phyloP scores from a whole-genome alignment of 2,329 filamentous ascomycete species.

The Cladophialophora immunda region DNA sequence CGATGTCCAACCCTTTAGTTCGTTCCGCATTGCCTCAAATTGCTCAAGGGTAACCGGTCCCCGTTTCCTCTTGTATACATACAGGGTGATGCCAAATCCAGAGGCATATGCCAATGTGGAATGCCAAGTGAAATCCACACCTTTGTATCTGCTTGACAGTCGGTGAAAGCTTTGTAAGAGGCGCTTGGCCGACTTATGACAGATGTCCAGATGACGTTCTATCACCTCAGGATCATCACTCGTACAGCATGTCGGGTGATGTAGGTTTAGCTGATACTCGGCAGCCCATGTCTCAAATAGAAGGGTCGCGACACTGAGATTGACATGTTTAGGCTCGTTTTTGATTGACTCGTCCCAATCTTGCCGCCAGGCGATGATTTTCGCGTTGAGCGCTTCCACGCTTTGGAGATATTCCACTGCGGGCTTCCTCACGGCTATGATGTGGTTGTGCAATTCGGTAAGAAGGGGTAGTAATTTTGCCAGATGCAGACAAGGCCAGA shows the following conservation, averaged over 20 bases:
- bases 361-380: conserved; percentile 69
- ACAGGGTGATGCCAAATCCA: conserved; percentile 40
- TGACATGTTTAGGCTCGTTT: conserved; percentile 54
- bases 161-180: conserved; percentile 43
- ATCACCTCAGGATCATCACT: conserved; percentile 43
- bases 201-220: conserved; percentile 44
- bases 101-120: conserved; percentile 39
- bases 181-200: conserved; percentile 43
- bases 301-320: conserved; percentile 54
- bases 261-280: conserved; percentile 60
- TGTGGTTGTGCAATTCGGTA: conserved; percentile 76
- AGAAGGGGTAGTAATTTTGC: conserved; percentile 73
- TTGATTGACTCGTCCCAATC: conserved; percentile 66
- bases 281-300: conserved; percentile 60
- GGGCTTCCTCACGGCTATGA: conserved; percentile 75
- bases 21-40: conserved; percentile 41
- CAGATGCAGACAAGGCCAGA: conserved; percentile 70
- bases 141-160: conserved; percentile 40
- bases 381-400: conserved; percentile 71
- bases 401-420: conserved; percentile 70
- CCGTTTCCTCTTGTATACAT: conserved; percentile 35
- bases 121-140: conserved; percentile 43
- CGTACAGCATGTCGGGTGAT: conserved; percentile 62
- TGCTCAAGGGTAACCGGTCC: conserved; percentile 35
- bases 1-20: conserved; percentile 40